Evolutionary conservation across 768 basidiomycete genomes (phyloP), one percentile per base, ranked within the genome.

Genomic region (Boletus eberwhitei): DNA sequence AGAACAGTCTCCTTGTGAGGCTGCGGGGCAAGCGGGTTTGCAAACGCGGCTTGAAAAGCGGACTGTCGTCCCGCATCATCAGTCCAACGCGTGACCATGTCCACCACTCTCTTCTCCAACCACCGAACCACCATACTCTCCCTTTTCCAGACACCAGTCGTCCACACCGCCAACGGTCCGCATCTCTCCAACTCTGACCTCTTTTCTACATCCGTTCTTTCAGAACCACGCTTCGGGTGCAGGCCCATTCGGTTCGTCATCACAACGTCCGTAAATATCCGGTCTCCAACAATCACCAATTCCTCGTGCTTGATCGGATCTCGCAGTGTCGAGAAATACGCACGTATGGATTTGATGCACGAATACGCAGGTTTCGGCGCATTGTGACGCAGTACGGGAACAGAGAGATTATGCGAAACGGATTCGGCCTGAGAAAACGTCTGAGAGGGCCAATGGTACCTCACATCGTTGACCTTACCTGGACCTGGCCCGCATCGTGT

Each of bases 181-280:
- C 53, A 11, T 24, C 40, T 29, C n/a, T 31, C 29, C 46, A 34
- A 14, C 8, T 26, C 47, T 14, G 35, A 19, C 8, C n/a, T 21
- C 2, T 26, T 32, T 40, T 21, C 44, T 11, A 8, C 43, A 16
- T 5, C n/a, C n/a, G 38, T 21, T n/a, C 21, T 35, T 7, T 21
- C 45, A 21, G 31, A n/a, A 11, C 26, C 69, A 70, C 22, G 22
- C 35, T 36, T 36, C 6, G 1, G 3, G 24, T n/a, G 6, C 5
- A 24, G 12, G 8, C 8, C 48, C 75, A 94, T 85, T 35, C 92
- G 84, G 61, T 90, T 87, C 9, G 92, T 87, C 70, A 98, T 76
- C 49, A 98, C 80, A 17, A 94, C 73, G 67, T 99, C 96, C 0
- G 96, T 99, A 63, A 97, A 88, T 48, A 98, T 73, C 12, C 96